Base-by-base conservation (phyloP, 108 stramenopile species). In the Nitzschia putrida region DNA sequence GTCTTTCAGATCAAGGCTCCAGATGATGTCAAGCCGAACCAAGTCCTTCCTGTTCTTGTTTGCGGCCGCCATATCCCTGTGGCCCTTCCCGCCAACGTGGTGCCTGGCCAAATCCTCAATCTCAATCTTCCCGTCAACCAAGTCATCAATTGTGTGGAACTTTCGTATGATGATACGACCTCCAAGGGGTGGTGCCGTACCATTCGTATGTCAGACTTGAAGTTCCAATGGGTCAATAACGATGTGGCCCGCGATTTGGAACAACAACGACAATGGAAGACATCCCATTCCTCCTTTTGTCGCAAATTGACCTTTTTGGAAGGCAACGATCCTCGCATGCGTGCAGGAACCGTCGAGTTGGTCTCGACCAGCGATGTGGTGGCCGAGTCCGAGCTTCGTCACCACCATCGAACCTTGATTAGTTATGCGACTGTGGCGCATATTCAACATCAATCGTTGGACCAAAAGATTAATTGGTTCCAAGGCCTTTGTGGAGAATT, bases 1-100 rank as follows among this genome's bases (percentile, higher is more conserved):
- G 86, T 88, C 58, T 94, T 88, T 77, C 92, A 96, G 72, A 93
- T 96, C 2, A 68, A 74, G 0, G 95, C 94, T 0, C 95, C 95
- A 3, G 69, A 78, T 11, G 96, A 93, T 12, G 94, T 97, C 0
- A 65, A 57, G 14, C 89, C 94, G 6, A 84, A 86, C 44, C 91
- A 94, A 76, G 87, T 92, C 4, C 95, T 97, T 56, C 83, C 88
- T 22, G 63, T 97, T n/a, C 57, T 95, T 53, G 96, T 94, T 6
- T 82, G 85, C 71, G 93, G 91, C 16, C 89, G 91, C 69, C 79
- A 94, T 0, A 94, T 97, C 1, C 73, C 95, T 54, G 92, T 97
- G 3, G 94, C 92, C 0, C 94, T 94, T 72, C 96, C 96, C 0
- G 73, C 87, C 18, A 94, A 93, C 57, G 93, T 88, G 12, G 69